phyloP scores from a whole-genome alignment of 257 asterid species.

The Striga asiatica region DNA sequence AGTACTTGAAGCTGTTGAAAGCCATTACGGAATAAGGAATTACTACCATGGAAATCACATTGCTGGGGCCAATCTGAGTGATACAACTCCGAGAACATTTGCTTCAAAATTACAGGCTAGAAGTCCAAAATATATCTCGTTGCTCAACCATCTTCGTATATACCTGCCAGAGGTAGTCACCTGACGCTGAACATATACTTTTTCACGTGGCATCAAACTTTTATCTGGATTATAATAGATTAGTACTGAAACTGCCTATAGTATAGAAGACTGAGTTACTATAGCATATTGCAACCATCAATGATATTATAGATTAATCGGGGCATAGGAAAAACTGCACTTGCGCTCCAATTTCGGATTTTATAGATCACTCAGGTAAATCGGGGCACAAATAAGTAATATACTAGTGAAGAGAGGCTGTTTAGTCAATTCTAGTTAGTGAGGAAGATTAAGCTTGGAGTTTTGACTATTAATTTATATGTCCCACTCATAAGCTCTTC shows the following conservation, averaged over 20 bases:
- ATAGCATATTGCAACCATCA: neutral
- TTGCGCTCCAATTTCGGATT: neutral
- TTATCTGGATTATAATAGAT: neutral
- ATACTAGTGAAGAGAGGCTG: too few relatives aligned
- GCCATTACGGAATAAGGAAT: conserved; percentile 56
- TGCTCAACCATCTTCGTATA: conserved; percentile 95
- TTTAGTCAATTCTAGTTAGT: too few relatives aligned
- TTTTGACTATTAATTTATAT: conserved; percentile 1
- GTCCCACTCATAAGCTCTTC: neutral
- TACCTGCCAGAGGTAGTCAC: conserved; percentile 88
- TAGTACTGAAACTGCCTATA: neutral
- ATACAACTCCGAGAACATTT: conserved; percentile 66
- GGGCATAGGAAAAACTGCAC: conserved; percentile 3
- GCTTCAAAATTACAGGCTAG: conserved; percentile 94
- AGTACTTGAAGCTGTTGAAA: conserved; percentile 95
- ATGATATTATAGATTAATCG: neutral
- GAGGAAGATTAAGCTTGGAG: conserved; percentile 4
- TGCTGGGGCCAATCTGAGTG: conserved; percentile 66
- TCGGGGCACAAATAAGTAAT: neutral
- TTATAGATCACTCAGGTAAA: neutral
- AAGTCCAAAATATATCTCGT: conserved; percentile 82
- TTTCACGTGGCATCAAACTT: neutral
- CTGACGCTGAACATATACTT: neutral
- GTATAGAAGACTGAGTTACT: neutral
- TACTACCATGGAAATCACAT: conserved; percentile 94